Percentiles rank a stretch among this genome's conserved stretches.
Conservation (phyloP, 345 rosid species). For the Brassica incana region DNA sequence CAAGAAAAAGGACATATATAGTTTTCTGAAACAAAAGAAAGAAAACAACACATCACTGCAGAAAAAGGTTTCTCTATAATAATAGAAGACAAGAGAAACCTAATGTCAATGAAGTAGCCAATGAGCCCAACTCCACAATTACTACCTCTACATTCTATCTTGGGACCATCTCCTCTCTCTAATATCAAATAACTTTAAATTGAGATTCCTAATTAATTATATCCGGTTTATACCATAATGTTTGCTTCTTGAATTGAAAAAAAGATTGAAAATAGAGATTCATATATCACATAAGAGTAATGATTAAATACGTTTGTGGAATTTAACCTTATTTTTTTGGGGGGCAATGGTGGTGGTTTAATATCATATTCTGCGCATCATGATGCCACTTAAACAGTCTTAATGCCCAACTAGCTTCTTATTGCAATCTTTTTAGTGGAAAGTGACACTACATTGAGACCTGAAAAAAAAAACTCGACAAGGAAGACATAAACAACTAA, state of each 20-base stretch:
- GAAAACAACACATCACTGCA: constrained; percentile 38
- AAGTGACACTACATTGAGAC: constrained; percentile 43
- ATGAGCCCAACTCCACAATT: constrained; percentile 35
- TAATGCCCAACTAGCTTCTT: constrained; percentile 26
- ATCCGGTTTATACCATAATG: neutral
- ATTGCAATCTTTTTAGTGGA: constrained; percentile 44
- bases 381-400: constrained; percentile 32
- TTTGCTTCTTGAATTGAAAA: neutral
- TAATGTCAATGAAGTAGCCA: constrained; percentile 40
- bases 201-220: neutral
- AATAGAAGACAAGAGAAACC: constrained; percentile 37
- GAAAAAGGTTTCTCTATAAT: constrained; percentile 26
- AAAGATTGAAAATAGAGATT: neutral
- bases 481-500: constrained; percentile 33
- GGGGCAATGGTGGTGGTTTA: constrained; percentile 34
- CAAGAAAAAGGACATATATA: constrained; percentile 13
- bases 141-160: constrained; percentile 30
- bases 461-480: constrained; percentile 35
- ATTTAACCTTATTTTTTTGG: constrained; percentile 29
- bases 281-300: constrained; percentile 25
- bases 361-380: constrained; percentile 24
- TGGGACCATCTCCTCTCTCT: constrained; percentile 37
- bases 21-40: constrained; percentile 33
- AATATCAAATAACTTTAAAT: constrained; percentile 1
- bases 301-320: constrained; percentile 36